These are phyloP conservation scores for Pseudogymnoascus sp. DNA, from an alignment of 2,329 filamentous ascomycete species.

Conservation along the genomic window DNA sequence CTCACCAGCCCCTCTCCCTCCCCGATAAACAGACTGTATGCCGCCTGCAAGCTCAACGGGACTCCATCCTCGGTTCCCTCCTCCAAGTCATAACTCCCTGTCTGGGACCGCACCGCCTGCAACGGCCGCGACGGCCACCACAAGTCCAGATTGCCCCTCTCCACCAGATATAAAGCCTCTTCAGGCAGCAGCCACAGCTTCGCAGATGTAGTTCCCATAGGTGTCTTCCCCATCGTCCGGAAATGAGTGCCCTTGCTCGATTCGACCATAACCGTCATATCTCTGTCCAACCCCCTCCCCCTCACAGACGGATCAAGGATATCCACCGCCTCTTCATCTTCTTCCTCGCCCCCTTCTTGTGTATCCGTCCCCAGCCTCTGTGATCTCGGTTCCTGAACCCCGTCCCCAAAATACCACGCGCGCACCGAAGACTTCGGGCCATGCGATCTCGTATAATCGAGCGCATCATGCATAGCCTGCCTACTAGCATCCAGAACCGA, in stretches of 20 bases:
- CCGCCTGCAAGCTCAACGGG: constrained; percentile 86
- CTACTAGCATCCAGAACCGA: constrained; percentile 71
- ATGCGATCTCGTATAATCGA: constrained; percentile 70
- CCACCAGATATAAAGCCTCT: constrained; percentile 81
- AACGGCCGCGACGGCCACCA: constrained; percentile 64
- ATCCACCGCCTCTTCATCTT: constrained; percentile 16
- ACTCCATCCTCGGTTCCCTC: constrained; percentile 54
- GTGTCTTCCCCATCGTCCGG: constrained; percentile 64
- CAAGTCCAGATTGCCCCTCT: constrained; percentile 78
- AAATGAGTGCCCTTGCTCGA: constrained; percentile 64
- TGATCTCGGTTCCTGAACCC: constrained; percentile 20
- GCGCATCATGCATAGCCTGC: constrained; percentile 79
- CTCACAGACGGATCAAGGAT: constrained; percentile 37
- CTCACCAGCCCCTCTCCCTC: constrained; percentile 55
- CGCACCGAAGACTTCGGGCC: constrained; percentile 55
- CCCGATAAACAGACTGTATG: constrained; percentile 77
- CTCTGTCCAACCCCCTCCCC: constrained; percentile 51
- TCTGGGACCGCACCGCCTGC: constrained; percentile 32
- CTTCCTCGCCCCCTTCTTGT: constrained; percentile 10
- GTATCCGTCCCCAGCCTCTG: constrained; percentile 7
- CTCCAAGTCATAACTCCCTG: constrained; percentile 19
- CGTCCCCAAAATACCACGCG: constrained; percentile 65
- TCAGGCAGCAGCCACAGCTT: constrained; percentile 82
- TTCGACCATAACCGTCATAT: constrained; percentile 56
- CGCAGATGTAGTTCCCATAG: constrained; percentile 46